Evolutionary conservation across 169 alveolate species (phyloP), one percentile per base, ranked within the genome.

Genomic region (Plasmodium inui): DNA sequence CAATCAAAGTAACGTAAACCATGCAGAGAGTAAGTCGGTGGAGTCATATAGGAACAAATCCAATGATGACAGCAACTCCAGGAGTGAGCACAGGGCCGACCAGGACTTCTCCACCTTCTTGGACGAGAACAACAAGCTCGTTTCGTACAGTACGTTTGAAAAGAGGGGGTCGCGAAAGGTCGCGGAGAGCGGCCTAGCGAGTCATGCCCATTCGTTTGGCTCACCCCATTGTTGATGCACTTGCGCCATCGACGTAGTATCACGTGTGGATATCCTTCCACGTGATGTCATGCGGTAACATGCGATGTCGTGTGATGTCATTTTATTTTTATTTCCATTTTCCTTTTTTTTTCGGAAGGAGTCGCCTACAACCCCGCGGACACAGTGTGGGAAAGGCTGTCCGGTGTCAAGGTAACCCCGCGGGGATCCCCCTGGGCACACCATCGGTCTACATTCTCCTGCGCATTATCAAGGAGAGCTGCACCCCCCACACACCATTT

Each of bases 291-390:
- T 32, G 39, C 3, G 39, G 39, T 32, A 3, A 1, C 5, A 32
- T 32, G 39, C 3, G 3, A 32, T 9, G 50, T 3, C 7, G 6
- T 14, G 61, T 14, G 22, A 3, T 50, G 61, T 50, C 4, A 37
- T 32, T 32, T 32, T 32, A 32, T 32, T 32, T 1, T 32, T 32
- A 37, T 57, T 22, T 83, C 26, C 46, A 57, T 53, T 67, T 2
- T 67, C 4, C 74, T 83, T 86, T 50, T 50, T 74, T 55, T 37
- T 50, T 76, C 30, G 26, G 5, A 14, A 86, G 93, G 86, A 19
- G 93, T 86, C 39, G 55, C 93, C 14, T 86, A 86, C 26, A 83
- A 73, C 17, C 93, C 93, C 3, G 93, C 93, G 28, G 93, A 86
- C 61, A 84, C 93, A 0, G 93, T 86, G 1, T 86, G 93, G 93